Evolutionary conservation across 192 early-diverging fungal genomes (phyloP).

Genomic region (Umbelopsis sp.): DNA sequence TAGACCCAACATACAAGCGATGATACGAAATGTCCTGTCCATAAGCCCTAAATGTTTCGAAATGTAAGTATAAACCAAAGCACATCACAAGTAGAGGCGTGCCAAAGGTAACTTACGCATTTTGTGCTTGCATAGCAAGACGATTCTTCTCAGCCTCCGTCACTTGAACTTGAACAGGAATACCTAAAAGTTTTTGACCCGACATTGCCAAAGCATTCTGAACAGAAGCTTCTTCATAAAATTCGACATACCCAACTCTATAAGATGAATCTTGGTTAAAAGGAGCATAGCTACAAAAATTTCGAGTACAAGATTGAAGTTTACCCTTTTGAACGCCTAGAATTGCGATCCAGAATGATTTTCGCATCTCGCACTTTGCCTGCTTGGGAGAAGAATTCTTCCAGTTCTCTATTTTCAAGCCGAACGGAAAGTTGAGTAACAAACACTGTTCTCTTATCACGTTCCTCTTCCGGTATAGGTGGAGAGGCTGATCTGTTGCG

Average conservation of each 20-base stretch:
- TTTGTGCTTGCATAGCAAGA: conserved; percentile 60
- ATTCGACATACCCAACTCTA: conserved; percentile 97
- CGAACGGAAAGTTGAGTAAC: conserved; percentile 90
- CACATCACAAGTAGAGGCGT: neutral
- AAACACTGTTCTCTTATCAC: conserved; percentile 93
- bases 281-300: neutral
- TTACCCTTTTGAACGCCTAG: conserved; percentile 89
- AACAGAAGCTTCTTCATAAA: conserved; percentile 86
- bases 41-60: neutral
- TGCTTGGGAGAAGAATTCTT: conserved; percentile 81
- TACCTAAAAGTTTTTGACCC: conserved; percentile 85
- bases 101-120: conserved; percentile 48
- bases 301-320: conserved; percentile 16
- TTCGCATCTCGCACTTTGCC: conserved; percentile 88
- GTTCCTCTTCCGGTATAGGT: conserved; percentile 71
- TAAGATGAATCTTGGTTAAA: neutral
- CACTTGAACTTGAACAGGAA: conserved; percentile 91
- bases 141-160: conserved; percentile 95
- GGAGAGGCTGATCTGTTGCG: conserved; percentile 67
- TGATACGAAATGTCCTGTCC: conserved; percentile 53
- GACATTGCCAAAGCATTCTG: conserved; percentile 81
- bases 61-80: neutral
- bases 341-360: conserved; percentile 83
- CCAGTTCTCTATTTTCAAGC: conserved; percentile 75
- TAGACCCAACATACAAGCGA: conserved; percentile 64